A percentile compares a stretch with the other conserved stretches of the same genome.
Evolutionary conservation across 1,284 basidiomycete genomes (phyloP).

Genomic region (Fomitiporia mediterranea): DNA sequence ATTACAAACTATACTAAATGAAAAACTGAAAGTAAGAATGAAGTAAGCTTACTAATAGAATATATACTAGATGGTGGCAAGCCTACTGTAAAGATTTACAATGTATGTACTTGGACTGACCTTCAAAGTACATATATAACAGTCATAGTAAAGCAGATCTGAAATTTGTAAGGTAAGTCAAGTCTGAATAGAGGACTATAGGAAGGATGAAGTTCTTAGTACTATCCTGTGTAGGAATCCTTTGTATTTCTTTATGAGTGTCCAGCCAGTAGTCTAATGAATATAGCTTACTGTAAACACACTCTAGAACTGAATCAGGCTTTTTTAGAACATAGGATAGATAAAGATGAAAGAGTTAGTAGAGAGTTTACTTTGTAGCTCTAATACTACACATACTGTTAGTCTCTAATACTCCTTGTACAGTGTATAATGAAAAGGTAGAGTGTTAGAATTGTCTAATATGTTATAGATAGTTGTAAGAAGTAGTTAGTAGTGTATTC

Average conservation of each 20-base stretch:
- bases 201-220: slow-evolving; percentile 26
- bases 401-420: slow-evolving; percentile 28
- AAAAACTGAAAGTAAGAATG: too few relatives aligned
- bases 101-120: slow-evolving; percentile 30
- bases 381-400: too few relatives aligned
- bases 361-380: too few relatives aligned
- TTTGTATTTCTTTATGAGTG: slow-evolving; percentile 26
- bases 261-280: slow-evolving; percentile 27
- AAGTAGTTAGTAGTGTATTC: slow-evolving; percentile 10
- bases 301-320: too few relatives aligned
- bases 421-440: slow-evolving; percentile 28
- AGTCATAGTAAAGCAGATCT: slow-evolving; percentile 32
- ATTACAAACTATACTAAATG: slow-evolving; percentile 19
- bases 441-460: neutral
- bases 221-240: neutral
- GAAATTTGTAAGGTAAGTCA: slow-evolving; percentile 33
- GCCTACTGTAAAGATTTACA: slow-evolving; percentile 21
- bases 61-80: slow-evolving; percentile 23
- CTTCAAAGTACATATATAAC: slow-evolving; percentile 29
- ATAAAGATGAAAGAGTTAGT: too few relatives aligned
- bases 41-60: too few relatives aligned
- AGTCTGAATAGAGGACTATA: slow-evolving; percentile 36
- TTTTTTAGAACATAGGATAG: too few relatives aligned
- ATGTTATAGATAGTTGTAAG: slow-evolving; percentile 1
- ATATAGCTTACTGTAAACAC: slow-evolving; percentile 31